phyloP scores from a whole-genome alignment of 352 stramenopile genomes.

The Thalassiosira delicatula region DNA sequence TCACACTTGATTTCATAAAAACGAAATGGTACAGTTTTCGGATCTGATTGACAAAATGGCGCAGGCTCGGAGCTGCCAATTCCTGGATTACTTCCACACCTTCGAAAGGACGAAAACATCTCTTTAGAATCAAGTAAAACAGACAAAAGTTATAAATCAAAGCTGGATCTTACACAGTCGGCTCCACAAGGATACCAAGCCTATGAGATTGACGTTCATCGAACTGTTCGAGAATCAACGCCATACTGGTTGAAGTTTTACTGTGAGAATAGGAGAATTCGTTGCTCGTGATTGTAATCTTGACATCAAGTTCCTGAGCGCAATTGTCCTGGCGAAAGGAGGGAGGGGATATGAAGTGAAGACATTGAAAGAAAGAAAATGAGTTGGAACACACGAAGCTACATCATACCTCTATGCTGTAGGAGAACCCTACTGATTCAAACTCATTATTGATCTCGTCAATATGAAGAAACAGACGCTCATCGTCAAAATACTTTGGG shows the following conservation, averaged over 20 bases:
- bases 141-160: too few species aligned
- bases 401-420: too few species aligned
- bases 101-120: too few species aligned
- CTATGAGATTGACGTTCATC: not conserved
- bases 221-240: not conserved
- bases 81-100: too few species aligned
- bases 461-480: too few species aligned
- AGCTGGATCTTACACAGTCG: slow-evolving; percentile 2
- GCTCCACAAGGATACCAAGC: not conserved
- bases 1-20: not conserved
- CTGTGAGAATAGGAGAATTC: slow-evolving; percentile 3
- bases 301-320: not conserved
- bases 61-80: too few species aligned
- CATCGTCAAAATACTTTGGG: too few species aligned
- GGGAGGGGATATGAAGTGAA: not conserved
- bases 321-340: slow-evolving; percentile 13
- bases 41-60: not conserved
- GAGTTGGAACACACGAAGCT: too few species aligned
- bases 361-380: too few species aligned
- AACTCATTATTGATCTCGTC: too few species aligned
- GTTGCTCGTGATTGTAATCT: slow-evolving; percentile 1
- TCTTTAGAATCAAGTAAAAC: too few species aligned
- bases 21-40: not conserved
- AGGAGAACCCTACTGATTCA: too few species aligned
- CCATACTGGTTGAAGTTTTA: not conserved